phyloP scores from a whole-genome alignment of 768 basidiomycete species.

The Paxillus involutus region DNA sequence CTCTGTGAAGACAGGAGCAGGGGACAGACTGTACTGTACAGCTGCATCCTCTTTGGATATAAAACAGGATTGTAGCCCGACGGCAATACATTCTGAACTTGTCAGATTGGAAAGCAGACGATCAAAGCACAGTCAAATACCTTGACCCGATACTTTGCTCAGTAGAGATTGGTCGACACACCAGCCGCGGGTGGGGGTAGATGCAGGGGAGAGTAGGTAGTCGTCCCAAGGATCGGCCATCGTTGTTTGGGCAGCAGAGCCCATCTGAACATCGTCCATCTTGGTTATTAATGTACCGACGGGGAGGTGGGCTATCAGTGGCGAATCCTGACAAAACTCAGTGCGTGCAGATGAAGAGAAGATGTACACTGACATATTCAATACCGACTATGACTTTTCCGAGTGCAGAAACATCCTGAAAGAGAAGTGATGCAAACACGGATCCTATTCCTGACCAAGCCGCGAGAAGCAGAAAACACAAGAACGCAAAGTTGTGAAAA shows the following conservation, averaged over 20 bases:
- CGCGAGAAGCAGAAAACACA: slow-evolving; percentile 42
- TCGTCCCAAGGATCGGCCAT: slow-evolving; percentile 44
- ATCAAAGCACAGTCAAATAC: neutral
- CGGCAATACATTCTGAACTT: slow-evolving; percentile 11
- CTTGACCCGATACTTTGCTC: neutral
- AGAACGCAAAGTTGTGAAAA: slow-evolving; percentile 73
- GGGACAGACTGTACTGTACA: slow-evolving; percentile 53
- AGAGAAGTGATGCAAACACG: slow-evolving; percentile 37
- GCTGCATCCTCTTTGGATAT: slow-evolving; percentile 27
- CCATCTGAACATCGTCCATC: slow-evolving; percentile 62
- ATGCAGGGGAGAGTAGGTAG: slow-evolving; percentile 36
- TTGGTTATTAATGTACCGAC: slow-evolving; percentile 59
- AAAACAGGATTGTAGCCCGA: slow-evolving; percentile 42
- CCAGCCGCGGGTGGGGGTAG: slow-evolving; percentile 50
- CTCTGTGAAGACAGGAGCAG: slow-evolving; percentile 47
- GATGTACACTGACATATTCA: slow-evolving; percentile 44
- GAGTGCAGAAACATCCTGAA: slow-evolving; percentile 47
- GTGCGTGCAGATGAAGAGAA: neutral
- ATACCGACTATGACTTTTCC: slow-evolving; percentile 61
- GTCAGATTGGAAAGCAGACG: neutral
- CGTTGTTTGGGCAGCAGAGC: slow-evolving; percentile 12
- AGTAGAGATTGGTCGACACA: slow-evolving; percentile 47
- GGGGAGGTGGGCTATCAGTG: slow-evolving; percentile 54
- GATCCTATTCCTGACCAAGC: slow-evolving; percentile 32
- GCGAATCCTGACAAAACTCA: slow-evolving; percentile 50